Base-by-base conservation (phyloP, 768 basidiomycete genomes). In the Xerocomellus intermedius region DNA sequence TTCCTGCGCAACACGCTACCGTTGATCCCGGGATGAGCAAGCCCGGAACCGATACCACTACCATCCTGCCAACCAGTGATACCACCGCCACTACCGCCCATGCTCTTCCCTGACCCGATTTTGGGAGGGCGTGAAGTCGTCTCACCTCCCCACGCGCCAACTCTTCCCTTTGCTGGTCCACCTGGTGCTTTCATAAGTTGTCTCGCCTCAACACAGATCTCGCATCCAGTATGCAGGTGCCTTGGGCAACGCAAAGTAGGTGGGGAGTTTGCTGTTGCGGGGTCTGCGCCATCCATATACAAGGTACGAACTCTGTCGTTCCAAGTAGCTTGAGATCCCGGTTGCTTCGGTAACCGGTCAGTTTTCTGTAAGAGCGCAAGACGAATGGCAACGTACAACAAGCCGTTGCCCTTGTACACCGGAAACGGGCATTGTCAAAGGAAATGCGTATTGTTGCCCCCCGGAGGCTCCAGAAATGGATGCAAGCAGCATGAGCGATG, bases 21-120 rank as follows among this genome's bases (percentile, higher is more conserved):
- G 22, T 74, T 61, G 12, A 75, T 68, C 14, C 79, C 82, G 22
- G 84, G 81, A 24, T 80, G 74, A 24, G 84, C 73, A 28, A 90
- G 77, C 4, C 89, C 89, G 3, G 84, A 82, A 12, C 89, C 89
- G 44, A 90, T 80, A 14, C 89, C 89, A 56, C 79, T 82, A 7
- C 86, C 85, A 49, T 90, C 87, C 60, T 84, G 82, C 85, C 87
- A 89, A 3, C 87, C 89, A 2, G 82, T 82, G 39, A 90, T 78
- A 1, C 82, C 82, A 8, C 80, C 79, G 4, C 69, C 69, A 30
- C 65, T 64, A 12, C 69, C 67, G n/a, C 69, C 66, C 61, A 62
- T 63, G 54, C 59, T 60, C 54, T 62, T 63, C 2, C 57, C 65
- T 7, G 59, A 57, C 17, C 59, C 58, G 14, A 60, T 54, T 32